These are phyloP conservation scores for Glycine latifolia DNA, from an alignment of 306 rosid species.

Conservation along the genomic window DNA sequence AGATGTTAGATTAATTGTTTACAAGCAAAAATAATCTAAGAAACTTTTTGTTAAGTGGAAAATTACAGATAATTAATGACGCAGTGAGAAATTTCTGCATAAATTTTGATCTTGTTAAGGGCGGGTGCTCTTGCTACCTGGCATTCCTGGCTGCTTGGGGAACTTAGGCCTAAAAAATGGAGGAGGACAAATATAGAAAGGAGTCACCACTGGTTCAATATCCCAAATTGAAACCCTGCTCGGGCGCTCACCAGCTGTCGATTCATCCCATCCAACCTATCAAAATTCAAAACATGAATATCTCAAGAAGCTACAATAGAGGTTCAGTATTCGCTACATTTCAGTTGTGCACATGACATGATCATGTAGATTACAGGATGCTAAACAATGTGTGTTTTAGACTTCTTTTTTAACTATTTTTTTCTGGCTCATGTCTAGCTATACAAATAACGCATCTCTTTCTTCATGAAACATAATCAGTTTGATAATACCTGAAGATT, in stretches of 20 bases:
- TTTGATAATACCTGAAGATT: constrained; percentile 80
- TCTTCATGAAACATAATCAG: not conserved
- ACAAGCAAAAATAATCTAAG: not conserved
- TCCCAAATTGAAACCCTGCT: constrained; percentile 94
- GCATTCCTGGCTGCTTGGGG: constrained; percentile 95
- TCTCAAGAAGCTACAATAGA: constrained; percentile 35
- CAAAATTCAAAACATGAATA: constrained; percentile 34
- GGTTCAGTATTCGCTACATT: not conserved
- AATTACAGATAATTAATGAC: not conserved
- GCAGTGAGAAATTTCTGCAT: constrained; percentile 1
- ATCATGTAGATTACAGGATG: constrained; percentile 10
- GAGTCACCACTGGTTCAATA: constrained; percentile 94
- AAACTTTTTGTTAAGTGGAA: not conserved
- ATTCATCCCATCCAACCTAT: constrained; percentile 99
- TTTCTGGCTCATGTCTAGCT: constrained; percentile 1
- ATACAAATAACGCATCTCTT: constrained; percentile 23
- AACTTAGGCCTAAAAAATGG: constrained; percentile 96
- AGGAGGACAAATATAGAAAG: constrained; percentile 97
- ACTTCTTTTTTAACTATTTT: not conserved
- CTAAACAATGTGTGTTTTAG: constrained; percentile 1
- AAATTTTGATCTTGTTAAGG: no score
- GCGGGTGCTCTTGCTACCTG: constrained; percentile 74
- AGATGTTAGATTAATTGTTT: not conserved
- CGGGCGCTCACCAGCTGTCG: constrained; percentile 95
- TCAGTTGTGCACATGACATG: not conserved